These are phyloP conservation scores for Penicillium fimorum DNA, from an alignment of 495 filamentous ascomycete species.

Conservation along the genomic window DNA sequence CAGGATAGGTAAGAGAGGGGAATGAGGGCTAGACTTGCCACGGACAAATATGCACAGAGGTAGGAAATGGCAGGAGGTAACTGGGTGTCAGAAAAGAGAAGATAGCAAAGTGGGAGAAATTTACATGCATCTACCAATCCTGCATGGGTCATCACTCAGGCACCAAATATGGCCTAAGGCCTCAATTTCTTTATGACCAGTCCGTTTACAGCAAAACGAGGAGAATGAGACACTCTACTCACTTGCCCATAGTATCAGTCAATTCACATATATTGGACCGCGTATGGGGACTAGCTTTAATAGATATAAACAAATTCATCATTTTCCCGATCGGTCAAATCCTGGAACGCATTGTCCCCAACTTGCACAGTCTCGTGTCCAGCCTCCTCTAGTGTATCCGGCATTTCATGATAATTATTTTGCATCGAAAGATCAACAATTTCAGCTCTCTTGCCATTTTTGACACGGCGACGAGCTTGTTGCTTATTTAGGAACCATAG, in stretches of 20 bases:
- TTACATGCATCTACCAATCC: neutral
- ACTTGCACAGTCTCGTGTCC: conserved; percentile 23
- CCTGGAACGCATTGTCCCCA: conserved; percentile 47
- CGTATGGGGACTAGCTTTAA: conserved; percentile 21
- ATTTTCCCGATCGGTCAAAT: conserved; percentile 62
- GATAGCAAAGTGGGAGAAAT: neutral
- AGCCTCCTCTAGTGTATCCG: conserved; percentile 18
- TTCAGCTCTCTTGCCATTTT: conserved; percentile 54
- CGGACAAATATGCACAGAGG: neutral
- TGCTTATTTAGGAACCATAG: conserved; percentile 53
- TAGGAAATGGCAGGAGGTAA: neutral
- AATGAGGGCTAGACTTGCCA: neutral
- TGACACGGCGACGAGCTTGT: conserved; percentile 51
- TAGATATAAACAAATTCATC: conserved; percentile 69
- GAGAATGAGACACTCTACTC: neutral
- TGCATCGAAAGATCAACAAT: conserved; percentile 60
- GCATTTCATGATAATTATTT: conserved; percentile 28
- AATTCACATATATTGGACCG: neutral
- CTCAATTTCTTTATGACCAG: neutral
- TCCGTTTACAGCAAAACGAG: neutral
- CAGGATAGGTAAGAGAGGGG: neutral
- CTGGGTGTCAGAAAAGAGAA: neutral
- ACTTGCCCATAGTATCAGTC: neutral
- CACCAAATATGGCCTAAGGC: neutral
- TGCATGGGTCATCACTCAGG: neutral